Evolutionary conservation across 176 grass and related monocot species (phyloP), one percentile per base, ranked within the genome.

Genomic region (Pontederia crassipes): DNA sequence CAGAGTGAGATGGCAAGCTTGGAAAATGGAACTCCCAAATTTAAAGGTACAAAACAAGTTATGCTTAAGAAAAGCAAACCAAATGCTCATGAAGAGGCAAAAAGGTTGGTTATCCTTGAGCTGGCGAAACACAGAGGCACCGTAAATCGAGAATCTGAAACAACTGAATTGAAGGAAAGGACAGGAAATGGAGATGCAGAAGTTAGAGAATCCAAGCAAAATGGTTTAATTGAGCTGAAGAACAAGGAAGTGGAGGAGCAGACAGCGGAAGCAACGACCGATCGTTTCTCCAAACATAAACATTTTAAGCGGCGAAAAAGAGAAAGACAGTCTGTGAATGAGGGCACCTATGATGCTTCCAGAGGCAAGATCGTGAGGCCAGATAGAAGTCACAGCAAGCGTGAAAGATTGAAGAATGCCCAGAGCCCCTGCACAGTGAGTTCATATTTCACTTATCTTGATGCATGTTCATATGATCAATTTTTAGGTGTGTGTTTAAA

Each of bases 341-440:
- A 48, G 35, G 47, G 1, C 51, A 53, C 10, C 51, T 13, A 18
- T 29, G 17, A 49, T 55, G 49, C 60, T 57, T 56, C 51, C 2
- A 9, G 4, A 61, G 46, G 17, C 69, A 72, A 72, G 60, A n/a
- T 0, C 18, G 15, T 28, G 0, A 74, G 55, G 17, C 71, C 8
- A 28, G 64, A 20, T 64, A 32, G 17, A 45, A 58, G 61, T 54
- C 14, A 48, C 12, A 40, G 12, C 8, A 52, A 75, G 71, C 46
- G 70, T 7, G n/a, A 32, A 46, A 46, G 59, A 62, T 59, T 63
- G 17, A 14, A 52, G 8, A 67, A 57, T 32, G 14, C 32, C 15
- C 64, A 72, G 67, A 68, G 26, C 55, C 32, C 47, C 26, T 27
- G 48, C 12, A 54, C 51, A 49, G 62, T 69, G 17, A 57, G 66